Conservation (phyloP, 495 filamentous ascomycete genomes). For the Neurospora sp. region DNA sequence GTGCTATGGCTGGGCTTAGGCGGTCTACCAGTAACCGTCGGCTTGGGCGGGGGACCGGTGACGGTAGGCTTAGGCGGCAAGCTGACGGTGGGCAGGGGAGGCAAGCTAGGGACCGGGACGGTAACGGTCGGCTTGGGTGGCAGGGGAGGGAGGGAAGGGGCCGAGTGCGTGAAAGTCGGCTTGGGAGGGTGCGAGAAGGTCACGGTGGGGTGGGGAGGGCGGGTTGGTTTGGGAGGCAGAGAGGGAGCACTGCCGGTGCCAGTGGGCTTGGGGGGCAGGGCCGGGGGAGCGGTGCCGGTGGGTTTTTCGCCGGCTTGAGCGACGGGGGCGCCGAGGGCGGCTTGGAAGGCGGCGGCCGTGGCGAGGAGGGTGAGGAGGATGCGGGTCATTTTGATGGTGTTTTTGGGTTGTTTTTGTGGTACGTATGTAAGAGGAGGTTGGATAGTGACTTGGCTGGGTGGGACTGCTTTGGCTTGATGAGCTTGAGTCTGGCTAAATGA, state of each 20-base stretch:
- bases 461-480: not conserved
- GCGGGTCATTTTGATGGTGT: constrained; percentile 12
- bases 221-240: not conserved
- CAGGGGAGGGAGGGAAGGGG: not conserved
- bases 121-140: not conserved
- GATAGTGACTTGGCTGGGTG: not conserved
- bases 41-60: not conserved
- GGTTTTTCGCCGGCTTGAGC: constrained; percentile 4
- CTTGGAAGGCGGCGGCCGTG: constrained; percentile 11
- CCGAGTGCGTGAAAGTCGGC: not conserved
- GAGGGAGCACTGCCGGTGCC: not conserved
- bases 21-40: not conserved
- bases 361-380: constrained; percentile 9
- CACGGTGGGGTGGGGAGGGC: not conserved
- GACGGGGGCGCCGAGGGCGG: constrained; percentile 5
- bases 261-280: not conserved
- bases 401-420: not conserved
- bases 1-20: not conserved
- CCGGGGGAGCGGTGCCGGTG: not conserved
- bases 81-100: too few species aligned
- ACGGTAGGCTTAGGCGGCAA: too few species aligned
- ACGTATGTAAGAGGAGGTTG: not conserved
- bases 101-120: not conserved
- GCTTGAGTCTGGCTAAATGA: not conserved
- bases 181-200: not conserved